Conservation (phyloP, 495 filamentous ascomycete genomes). For the Aspergillus sparsus region DNA sequence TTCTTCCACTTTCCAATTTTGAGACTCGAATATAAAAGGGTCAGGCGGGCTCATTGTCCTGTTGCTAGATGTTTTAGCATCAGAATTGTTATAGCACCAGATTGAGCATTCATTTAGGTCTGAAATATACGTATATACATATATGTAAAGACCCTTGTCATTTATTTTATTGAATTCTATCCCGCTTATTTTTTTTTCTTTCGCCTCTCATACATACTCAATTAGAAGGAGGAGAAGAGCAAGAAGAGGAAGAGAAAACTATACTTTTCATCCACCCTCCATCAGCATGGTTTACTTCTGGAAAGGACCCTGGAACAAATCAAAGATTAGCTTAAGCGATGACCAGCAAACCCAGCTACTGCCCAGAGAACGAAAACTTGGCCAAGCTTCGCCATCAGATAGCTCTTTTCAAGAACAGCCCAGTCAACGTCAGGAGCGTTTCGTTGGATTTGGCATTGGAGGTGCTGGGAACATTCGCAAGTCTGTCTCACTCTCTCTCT, state of each 20-base stretch:
- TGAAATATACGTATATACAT: no score
- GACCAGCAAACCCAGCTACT: constrained; percentile 11
- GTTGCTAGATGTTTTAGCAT: not conserved
- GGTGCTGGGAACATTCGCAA: constrained; percentile 45
- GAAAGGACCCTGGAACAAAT: constrained; percentile 14
- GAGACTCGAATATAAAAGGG: constrained; percentile 1
- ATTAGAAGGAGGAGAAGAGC: not conserved
- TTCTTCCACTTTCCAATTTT: not conserved
- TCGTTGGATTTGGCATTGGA: constrained; percentile 41
- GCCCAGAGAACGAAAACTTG: not conserved
- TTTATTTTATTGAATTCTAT: no score
- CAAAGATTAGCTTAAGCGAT: constrained; percentile 5
- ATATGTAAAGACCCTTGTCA: no score
- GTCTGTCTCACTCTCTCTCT: constrained; percentile 14
- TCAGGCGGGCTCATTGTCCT: not conserved
- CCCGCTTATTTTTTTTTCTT: no score
- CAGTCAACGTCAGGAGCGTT: constrained; percentile 28
- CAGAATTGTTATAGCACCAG: not conserved
- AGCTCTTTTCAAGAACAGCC: not conserved
- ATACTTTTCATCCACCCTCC: not conserved
- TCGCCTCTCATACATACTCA: not conserved
- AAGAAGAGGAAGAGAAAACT: not conserved
- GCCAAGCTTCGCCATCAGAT: constrained; percentile 6
- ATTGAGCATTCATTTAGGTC: not conserved
- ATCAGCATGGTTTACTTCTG: constrained; percentile 14